Evolutionary conservation across 768 basidiomycete genomes (phyloP), one percentile per base, ranked within the genome.

Genomic region (Lactifluus rugatus): DNA sequence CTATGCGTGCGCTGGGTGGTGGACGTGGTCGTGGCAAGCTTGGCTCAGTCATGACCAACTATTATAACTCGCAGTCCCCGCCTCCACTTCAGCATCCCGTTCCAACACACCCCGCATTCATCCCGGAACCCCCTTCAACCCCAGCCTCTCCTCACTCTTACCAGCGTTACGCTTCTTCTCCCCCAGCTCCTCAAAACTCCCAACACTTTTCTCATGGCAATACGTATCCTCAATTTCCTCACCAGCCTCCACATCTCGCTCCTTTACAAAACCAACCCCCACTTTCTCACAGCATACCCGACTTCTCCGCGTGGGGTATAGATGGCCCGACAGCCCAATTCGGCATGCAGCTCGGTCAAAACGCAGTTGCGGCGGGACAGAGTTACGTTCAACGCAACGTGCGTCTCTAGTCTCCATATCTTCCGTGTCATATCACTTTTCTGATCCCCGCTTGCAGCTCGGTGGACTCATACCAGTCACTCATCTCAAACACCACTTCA

Each of bases 371-470:
- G 6, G 95, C 93, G 0, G 95, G 96, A 0, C 93, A 95, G 70
- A 90, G 93, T 49, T 98, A 98, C 63, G 87, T 99, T 48, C 90
- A 93, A 71, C 87, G 87, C 70, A 97, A 97, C 70, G 91, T 95
- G 62, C 61, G 85, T 75, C 54, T 25, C 48, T 16, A 55, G 31
- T 51, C 7, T 21, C 57, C 32, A 1, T 48, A 21, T 51, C 21
- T 25, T 56, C 28, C n/a, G 25, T 54, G 34, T 16, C 16, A 8
- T 5, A 26, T 8, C 16, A 17, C 34, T 31, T 10, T 10, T 50
- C 23, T 62, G 42, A 60, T 57, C 52, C 56, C 2, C 8, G 11
- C 2, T 42, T 49, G 31, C 65, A 95, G 92, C 85, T 94, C 63
- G 88, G 86, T 23, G 81, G 85, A 14, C 77, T 87, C 59, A 79